Percentiles rank a stretch among this genome's conserved stretches.
phyloP scores from a whole-genome alignment of 768 basidiomycete species.

The Cystobasidium onofrii region DNA sequence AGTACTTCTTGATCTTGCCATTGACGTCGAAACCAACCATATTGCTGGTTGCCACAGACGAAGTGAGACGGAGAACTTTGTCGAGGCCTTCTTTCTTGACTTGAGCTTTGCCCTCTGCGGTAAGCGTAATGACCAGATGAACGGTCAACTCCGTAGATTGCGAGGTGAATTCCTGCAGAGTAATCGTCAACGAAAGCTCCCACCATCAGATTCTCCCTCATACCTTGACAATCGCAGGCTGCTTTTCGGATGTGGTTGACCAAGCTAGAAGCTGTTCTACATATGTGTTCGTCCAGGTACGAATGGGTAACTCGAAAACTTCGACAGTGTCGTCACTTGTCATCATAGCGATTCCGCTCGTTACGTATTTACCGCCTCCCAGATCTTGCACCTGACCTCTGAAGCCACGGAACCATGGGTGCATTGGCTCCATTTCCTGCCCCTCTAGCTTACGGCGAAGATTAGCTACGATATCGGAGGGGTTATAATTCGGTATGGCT shows the following conservation, averaged over 20 bases:
- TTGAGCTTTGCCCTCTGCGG: constrained; percentile 67
- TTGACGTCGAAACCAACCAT: constrained; percentile 99
- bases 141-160: constrained; percentile 87
- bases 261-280: constrained; percentile 84
- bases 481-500: constrained; percentile 81
- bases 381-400: constrained; percentile 48
- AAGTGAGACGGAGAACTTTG: constrained; percentile 82
- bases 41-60: constrained; percentile 79
- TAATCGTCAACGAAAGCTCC: neutral
- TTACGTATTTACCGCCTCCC: constrained; percentile 62
- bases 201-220: neutral
- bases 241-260: constrained; percentile 67
- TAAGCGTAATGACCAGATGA: constrained; percentile 77
- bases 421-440: constrained; percentile 75
- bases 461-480: constrained; percentile 78
- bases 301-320: constrained; percentile 88
- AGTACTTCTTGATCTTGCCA: constrained; percentile 89
- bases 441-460: constrained; percentile 74
- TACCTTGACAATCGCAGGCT: constrained; percentile 70
- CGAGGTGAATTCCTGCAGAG: constrained; percentile 81
- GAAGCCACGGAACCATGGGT: constrained; percentile 96
- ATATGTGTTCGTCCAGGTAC: constrained; percentile 87
- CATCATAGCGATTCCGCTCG: constrained; percentile 65
- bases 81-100: constrained; percentile 80
- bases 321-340: constrained; percentile 80